Evolutionary conservation across 306 rosid species (phyloP), one percentile per base, ranked within the genome.

Genomic region (Abrus precatorius): DNA sequence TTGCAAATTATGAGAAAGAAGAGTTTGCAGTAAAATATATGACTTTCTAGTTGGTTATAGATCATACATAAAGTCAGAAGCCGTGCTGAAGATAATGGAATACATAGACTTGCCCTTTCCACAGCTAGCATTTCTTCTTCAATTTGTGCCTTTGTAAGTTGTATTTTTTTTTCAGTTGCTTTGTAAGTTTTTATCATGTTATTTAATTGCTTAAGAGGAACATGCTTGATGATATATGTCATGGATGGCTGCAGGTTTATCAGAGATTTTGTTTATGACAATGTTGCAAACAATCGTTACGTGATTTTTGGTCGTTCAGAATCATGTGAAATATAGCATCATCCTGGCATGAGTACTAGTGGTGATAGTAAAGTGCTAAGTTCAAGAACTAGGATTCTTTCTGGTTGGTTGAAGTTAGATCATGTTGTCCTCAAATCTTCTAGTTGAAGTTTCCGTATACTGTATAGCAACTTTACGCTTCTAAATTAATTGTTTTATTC

Each of bases 21-120:
- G 54, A 57, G 45, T 45, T 69, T 49, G 36, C 34, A 66, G 64
- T 32, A 73, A 80, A 80, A 78, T 13, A 2, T 48, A 49, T 79
- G 64, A 20, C 68, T 78, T 77, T 43, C 54, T 75, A 73, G 69
- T 87, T 84, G 74, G 70, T 89, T 87, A 50, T 91, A 95, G 97
- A 82, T 91, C 97, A 76, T 88, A 86, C 62, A 87, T 91, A 54
- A 93, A 91, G 73, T 95, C 99, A 49, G 97, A 90, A 76, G 99
- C 97, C 71, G 99, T 93, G 81, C 53, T 91, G 79, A 95, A 91
- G 91, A 95, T 95, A 81, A 95, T 95, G 99, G 93, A 95, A 69
- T 74, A 91, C 76, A 89, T 93, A 56, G 88, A 95, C 85, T 71
- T 93, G 70, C 99, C 99, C 34, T 93, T 91, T 77, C 99, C 99